Evolutionary conservation across 1,284 basidiomycete genomes (phyloP).

Genomic region (Spongiforma sp.): DNA sequence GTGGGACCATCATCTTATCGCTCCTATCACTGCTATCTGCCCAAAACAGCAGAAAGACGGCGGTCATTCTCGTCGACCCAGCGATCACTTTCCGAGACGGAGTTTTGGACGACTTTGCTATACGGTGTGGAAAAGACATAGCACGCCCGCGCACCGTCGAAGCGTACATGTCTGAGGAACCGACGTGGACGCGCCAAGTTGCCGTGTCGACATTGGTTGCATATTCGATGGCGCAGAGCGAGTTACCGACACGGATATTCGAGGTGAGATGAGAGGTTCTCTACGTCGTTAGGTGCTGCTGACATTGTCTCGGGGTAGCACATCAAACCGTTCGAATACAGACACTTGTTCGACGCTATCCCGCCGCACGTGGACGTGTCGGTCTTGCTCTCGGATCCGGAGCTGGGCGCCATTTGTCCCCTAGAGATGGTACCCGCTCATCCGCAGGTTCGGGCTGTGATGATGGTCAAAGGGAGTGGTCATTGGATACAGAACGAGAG

Average conservation of each 20-base stretch:
- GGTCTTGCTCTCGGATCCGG: constrained; percentile 22
- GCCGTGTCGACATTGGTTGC: constrained; percentile 16
- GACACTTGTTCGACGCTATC: constrained; percentile 10
- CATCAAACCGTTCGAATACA: constrained; percentile 20
- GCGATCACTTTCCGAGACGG: constrained; percentile 10
- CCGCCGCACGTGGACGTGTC: constrained; percentile 23
- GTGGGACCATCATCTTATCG: constrained; percentile 15
- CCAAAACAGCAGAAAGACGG: constrained; percentile 6
- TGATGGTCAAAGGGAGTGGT: constrained; percentile 12
- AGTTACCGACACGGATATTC: constrained; percentile 13
- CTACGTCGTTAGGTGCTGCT: no score
- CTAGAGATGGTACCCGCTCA: constrained; percentile 9
- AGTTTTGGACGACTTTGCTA: constrained; percentile 1
- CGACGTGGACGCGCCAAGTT: constrained; percentile 24
- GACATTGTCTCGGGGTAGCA: no score
- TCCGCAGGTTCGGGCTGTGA: constrained; percentile 13
- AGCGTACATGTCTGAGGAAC: constrained; percentile 8
- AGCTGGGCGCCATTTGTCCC: constrained; percentile 9
- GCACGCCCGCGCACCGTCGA: constrained; percentile 11
- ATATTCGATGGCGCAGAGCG: constrained; percentile 14
- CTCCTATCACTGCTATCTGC: constrained; percentile 20
- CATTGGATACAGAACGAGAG: constrained; percentile 26
- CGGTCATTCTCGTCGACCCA: constrained; percentile 25
- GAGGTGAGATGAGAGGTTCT: no score
- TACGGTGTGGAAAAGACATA: neutral